These are phyloP conservation scores for Lentinula guzmanii DNA, from an alignment of 768 basidiomycete species.

Conservation along the genomic window DNA sequence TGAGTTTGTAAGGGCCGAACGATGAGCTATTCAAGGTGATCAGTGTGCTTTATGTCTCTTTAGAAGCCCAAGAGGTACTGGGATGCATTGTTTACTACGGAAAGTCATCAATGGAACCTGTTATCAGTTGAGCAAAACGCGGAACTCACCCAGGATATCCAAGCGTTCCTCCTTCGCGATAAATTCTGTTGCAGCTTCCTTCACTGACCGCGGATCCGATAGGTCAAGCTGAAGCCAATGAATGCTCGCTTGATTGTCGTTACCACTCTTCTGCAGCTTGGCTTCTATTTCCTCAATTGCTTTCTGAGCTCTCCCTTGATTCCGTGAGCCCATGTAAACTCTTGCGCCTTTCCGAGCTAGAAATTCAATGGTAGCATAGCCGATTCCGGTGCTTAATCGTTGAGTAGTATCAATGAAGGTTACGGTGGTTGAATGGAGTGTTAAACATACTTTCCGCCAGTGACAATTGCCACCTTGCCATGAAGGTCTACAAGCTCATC, in stretches of 20 bases:
- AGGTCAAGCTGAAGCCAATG: conserved; percentile 33
- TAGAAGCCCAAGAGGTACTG: not conserved
- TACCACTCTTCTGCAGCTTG: not conserved
- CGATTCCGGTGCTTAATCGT: not conserved
- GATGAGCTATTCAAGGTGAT: not conserved
- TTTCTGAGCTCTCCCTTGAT: conserved; percentile 20
- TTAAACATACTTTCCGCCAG: conserved; percentile 37
- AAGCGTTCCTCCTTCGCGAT: conserved; percentile 30
- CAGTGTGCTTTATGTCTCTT: not conserved
- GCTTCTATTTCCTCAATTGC: conserved; percentile 22
- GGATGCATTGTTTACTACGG: conserved; percentile 6
- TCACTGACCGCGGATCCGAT: conserved; percentile 25
- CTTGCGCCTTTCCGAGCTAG: conserved; percentile 35
- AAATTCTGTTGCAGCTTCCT: conserved; percentile 19
- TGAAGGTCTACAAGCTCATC: conserved; percentile 1
- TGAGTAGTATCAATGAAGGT: conserved; percentile 3
- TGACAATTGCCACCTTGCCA: conserved; percentile 42
- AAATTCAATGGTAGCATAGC: conserved; percentile 4
- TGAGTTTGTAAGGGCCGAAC: conserved; percentile 7
- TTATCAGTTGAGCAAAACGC: conserved; percentile 1
- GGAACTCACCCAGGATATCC: conserved; percentile 31
- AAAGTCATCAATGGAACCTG: not conserved
- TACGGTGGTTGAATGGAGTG: not conserved
- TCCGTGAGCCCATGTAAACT: conserved; percentile 28
- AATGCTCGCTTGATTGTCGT: conserved; percentile 18